Base-by-base conservation (phyloP, 768 basidiomycete species). In the Galerina marginata region DNA sequence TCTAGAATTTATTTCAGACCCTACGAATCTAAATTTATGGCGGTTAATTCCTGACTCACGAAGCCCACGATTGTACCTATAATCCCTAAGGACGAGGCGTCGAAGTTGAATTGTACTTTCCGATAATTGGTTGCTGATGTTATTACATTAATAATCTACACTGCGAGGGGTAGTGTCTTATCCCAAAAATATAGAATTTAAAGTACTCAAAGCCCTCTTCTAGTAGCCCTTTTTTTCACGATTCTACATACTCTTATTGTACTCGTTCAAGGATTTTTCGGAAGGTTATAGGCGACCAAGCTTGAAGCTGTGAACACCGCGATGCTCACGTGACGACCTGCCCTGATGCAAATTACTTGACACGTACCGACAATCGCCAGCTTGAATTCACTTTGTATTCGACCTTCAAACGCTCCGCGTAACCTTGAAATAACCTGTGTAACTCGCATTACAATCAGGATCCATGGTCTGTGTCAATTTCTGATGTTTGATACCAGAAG, bases 311-410 rank as follows among this genome's bases (percentile, higher is more conserved):
- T 12, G 7, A 37, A 33, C 7, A 7, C 29, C 7, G 29, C 7
- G 29, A 33, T 33, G 7, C 16, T 60, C 67, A 67, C 67, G 64
- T 67, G 67, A 57, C 40, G 56, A 52, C 67, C 67, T 63, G 64
- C 67, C 67, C 67, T 67, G 59, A 67, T 57, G 59, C 53, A 36
- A 53, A 58, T 51, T 54, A 23, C 58, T 47, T 65, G 67, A 68
- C 67, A 68, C 67, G 67, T 68, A 68, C 67, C 6, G 51, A 10
- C 15, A 14, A 11, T 11, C 6, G 6, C 23, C 46, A 33, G 25
- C 23, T 37, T 43, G 7, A 33, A 33, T 9, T 44, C 12, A 36
- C 37, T 44, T 42, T 44, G 11, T 38, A 38, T 11, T 40, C 10
- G 20, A 26, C 25, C 52, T 29, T 38, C 26, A 26, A 42, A 54